Evolutionary conservation across 441 rosid genomes (phyloP).

Genomic region (Aquilaria agallochum): DNA sequence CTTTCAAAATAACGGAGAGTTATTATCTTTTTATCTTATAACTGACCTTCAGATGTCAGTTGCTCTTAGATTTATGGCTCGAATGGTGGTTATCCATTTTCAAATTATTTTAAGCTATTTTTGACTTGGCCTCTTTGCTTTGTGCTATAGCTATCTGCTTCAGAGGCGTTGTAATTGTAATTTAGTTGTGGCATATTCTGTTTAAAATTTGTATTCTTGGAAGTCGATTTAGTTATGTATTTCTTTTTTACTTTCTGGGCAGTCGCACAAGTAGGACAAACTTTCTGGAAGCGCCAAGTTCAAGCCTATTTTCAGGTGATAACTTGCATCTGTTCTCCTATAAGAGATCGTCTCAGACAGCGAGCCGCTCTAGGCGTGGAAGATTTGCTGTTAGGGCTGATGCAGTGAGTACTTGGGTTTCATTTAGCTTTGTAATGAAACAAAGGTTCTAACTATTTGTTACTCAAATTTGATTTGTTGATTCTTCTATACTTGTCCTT

Average conservation of each 20-base stretch:
- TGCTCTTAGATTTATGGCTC: too few species aligned
- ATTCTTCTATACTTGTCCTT: constrained; percentile 6
- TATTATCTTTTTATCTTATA: too few species aligned
- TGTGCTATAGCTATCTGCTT: too few species aligned
- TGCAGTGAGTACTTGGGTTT: constrained; percentile 52
- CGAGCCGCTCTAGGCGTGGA: constrained; percentile 45
- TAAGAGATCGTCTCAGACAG: constrained; percentile 34
- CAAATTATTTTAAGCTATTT: too few species aligned
- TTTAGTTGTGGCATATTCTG: too few species aligned
- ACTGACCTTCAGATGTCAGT: too few species aligned
- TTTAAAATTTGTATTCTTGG: too few species aligned
- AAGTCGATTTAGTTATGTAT: too few species aligned
- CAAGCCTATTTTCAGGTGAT: constrained; percentile 60
- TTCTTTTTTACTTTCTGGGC: not conserved
- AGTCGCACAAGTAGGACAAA: constrained; percentile 39
- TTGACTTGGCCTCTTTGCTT: too few species aligned
- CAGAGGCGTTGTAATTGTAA: too few species aligned
- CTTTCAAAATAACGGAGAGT: too few species aligned
- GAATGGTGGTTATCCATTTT: too few species aligned
- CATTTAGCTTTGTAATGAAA: constrained; percentile 10
- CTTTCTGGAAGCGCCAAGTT: constrained; percentile 53
- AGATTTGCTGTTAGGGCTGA: constrained; percentile 84
- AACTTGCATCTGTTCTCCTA: constrained; percentile 51
- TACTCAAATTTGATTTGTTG: not conserved
- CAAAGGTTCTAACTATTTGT: constrained; percentile 1